Evolutionary conservation across 805 yeast genomes (phyloP).

Genomic region (Pichia kluyveri): DNA sequence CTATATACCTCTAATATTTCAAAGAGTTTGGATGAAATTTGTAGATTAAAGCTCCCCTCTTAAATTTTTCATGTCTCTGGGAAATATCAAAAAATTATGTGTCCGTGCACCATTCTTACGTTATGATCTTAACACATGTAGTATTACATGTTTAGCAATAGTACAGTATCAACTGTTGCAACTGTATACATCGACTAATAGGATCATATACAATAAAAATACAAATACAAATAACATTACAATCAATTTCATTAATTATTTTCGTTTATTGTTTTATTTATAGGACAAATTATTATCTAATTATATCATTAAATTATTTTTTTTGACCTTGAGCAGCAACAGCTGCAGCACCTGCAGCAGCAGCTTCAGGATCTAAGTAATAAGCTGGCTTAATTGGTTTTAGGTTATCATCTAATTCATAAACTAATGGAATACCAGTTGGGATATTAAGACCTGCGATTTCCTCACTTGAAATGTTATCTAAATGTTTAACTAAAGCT

Average conservation of each 20-base stretch:
- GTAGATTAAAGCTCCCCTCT: background rate
- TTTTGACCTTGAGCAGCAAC: conserved; percentile 94
- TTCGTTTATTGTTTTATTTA: too few relatives aligned
- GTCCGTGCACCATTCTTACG: background rate
- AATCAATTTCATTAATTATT: too few relatives aligned
- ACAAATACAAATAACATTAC: too few relatives aligned
- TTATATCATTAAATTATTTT: conserved; percentile 27
- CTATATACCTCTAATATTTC: too few relatives aligned
- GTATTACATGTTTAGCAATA: too few relatives aligned
- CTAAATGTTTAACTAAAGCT: conserved; percentile 93
- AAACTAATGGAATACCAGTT: conserved; percentile 96
- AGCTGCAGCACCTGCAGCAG: conserved; percentile 99
- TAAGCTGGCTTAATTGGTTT: conserved; percentile 88
- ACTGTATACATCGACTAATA: too few relatives aligned
- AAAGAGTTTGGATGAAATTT: too few relatives aligned
- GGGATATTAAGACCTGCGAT: conserved; percentile 95
- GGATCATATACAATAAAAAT: too few relatives aligned
- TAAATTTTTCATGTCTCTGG: background rate
- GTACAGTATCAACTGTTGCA: too few relatives aligned
- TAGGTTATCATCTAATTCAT: conserved; percentile 81
- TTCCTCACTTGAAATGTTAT: conserved; percentile 82
- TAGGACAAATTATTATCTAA: background rate
- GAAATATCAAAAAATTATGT: background rate
- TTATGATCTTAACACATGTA: too few relatives aligned
- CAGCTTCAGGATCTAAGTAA: conserved; percentile 99